Evolutionary conservation across 1,284 basidiomycete genomes (phyloP).

Genomic region (Schizophyllum commune): DNA sequence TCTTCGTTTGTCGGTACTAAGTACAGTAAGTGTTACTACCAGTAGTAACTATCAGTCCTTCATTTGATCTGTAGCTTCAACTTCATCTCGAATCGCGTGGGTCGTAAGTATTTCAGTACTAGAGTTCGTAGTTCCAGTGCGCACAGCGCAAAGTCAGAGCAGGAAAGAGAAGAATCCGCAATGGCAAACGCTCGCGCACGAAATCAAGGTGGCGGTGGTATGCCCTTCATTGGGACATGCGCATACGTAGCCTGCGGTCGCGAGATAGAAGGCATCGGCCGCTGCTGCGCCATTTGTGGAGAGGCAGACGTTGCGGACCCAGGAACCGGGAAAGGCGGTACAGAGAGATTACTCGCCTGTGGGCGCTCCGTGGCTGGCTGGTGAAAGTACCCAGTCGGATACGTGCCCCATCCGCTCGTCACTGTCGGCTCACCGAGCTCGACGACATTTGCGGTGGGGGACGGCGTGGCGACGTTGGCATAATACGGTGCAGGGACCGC

Average conservation of each 20-base stretch:
- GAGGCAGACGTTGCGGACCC: neutral
- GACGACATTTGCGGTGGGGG: neutral
- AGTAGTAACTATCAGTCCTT: too few species aligned
- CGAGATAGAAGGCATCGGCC: neutral
- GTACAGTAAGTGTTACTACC: too few species aligned
- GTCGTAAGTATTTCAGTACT: too few species aligned
- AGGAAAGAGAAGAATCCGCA: neutral
- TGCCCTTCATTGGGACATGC: conserved; percentile 2
- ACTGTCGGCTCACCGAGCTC: neutral
- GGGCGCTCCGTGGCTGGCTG: neutral
- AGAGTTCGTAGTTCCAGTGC: too few species aligned
- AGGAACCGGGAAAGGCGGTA: neutral
- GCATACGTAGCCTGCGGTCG: conserved; percentile 6
- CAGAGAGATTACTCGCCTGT: neutral
- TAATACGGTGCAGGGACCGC: neutral
- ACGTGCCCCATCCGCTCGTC: neutral
- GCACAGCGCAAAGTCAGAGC: neutral
- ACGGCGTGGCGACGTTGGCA: neutral
- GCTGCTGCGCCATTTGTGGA: neutral
- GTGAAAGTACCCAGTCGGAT: neutral
- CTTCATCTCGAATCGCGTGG: too few species aligned
- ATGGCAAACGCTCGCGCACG: conserved; percentile 7
- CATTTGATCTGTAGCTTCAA: too few species aligned
- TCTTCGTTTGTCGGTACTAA: too few species aligned
- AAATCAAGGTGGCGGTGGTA: conserved; percentile 6